phyloP scores from a whole-genome alignment of 2,329 filamentous ascomycete species.

The Acrodontium crateriforme region DNA sequence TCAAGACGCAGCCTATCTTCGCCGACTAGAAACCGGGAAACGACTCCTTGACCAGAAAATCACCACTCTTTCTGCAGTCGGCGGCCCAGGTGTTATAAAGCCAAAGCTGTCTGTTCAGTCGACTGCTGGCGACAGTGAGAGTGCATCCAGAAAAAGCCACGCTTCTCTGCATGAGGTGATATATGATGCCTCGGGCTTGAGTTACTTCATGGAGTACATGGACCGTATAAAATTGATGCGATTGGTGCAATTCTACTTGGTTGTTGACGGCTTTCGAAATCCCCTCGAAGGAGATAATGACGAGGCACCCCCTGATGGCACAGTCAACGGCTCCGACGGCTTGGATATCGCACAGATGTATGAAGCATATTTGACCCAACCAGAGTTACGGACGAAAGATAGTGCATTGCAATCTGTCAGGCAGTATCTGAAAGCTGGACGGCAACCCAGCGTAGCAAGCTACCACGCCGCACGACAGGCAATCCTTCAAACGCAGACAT shows the following conservation, averaged over 20 bases:
- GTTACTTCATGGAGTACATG: conserved; percentile 99
- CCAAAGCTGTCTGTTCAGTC: conserved; percentile 27
- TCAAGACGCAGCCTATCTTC: conserved; percentile 74
- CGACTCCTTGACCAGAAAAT: conserved; percentile 82
- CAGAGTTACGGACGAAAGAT: conserved; percentile 65
- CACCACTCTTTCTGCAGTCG: conserved; percentile 56
- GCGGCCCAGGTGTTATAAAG: conserved; percentile 31
- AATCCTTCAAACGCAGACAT: conserved; percentile 68
- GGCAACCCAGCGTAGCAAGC: conserved; percentile 60
- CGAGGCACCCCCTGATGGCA: conserved; percentile 39
- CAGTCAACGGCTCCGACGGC: conserved; percentile 61
- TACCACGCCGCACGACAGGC: conserved; percentile 73
- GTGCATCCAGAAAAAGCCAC: conserved; percentile 54
- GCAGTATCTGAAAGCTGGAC: conserved; percentile 66
- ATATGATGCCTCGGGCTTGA: conserved; percentile 76
- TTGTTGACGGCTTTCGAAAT: conserved; percentile 90
- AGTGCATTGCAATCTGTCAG: conserved; percentile 56
- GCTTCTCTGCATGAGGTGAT: conserved; percentile 73
- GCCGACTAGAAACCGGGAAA: conserved; percentile 84
- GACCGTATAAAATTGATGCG: conserved; percentile 77
- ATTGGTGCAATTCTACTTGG: conserved; percentile 94
- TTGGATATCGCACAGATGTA: conserved; percentile 83
- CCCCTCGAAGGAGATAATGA: conserved; percentile 77
- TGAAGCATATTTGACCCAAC: conserved; percentile 70
- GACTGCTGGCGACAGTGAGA: conserved; percentile 15